Evolutionary conservation across 495 filamentous ascomycete genomes (phyloP), one percentile per base, ranked within the genome.

Genomic region (Thozetella sp.): DNA sequence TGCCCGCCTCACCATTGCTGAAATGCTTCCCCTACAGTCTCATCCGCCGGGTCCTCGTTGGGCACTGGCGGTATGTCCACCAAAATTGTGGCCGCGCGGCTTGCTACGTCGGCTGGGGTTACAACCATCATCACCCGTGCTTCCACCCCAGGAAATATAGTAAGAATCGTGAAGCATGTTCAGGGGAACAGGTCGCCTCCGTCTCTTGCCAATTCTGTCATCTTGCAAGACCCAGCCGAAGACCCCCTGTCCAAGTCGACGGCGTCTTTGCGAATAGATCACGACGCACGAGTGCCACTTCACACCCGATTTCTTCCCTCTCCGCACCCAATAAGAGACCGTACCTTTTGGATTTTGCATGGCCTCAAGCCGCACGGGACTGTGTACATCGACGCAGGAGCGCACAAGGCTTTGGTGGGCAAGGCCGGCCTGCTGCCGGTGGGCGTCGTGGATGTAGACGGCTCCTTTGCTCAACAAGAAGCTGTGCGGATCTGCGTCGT

Each of bases 41-140:
- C 93, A 17, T 89, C 89, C 22, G 90, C 93, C 34, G 95, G 95
- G 11, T 97, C 93, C 3, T 81, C 87, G 15, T 76, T 99, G 13
- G 95, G 95, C 27, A 99, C 96, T n/a, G 95, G 95, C 13, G 95
- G 95, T 40, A 99, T 99, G 95, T 87, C 89, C 53, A 99, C 95
- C 52, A 99, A 99, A 74, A 96, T 99, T 63, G 91, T 96, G 19
- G 95, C 95, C 27, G 95, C 95, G 34, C 88, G 92, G 51, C 88
- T 98, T 23, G 95, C 93, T 52, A 97, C 92, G 34, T 95, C 93
- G 54, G 95, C 93, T 34, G 95, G 95, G 37, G 96, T 98, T 30
- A 99, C 93, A 2, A 97, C 94, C 1, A 83, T 99, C 61, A 98
- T 99, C 63, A 96, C 95, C 1, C 88, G 88, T 54, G 93, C 91